Conservation (phyloP, 106 monocot genomes). For the Chionographis japonica region DNA sequence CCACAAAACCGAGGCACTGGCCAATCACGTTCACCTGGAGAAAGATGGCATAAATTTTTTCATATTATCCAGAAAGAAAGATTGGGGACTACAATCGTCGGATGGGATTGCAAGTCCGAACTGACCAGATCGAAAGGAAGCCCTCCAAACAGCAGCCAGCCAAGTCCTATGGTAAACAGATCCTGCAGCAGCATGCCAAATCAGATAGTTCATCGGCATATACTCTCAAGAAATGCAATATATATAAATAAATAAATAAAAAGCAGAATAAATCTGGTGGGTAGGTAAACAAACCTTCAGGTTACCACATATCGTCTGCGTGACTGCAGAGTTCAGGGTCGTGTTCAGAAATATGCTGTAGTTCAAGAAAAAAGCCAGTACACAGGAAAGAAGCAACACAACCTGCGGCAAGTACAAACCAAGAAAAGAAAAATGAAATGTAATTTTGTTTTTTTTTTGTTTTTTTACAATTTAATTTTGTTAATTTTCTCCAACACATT, state of each 20-base stretch:
- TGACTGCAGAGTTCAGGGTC: constrained; percentile 82
- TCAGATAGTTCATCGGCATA: too few relatives aligned
- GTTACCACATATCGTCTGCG: constrained; percentile 95
- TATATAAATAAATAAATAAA: too few relatives aligned
- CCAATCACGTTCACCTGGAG: constrained; percentile 87
- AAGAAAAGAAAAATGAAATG: background rate
- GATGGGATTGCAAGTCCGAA: background rate
- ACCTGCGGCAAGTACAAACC: constrained; percentile 35
- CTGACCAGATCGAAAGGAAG: constrained; percentile 92
- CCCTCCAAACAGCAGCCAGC: constrained; percentile 90
- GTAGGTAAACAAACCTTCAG: constrained; percentile 52
- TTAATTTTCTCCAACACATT: background rate
- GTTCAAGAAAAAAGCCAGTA: constrained; percentile 89
- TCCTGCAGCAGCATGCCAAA: constrained; percentile 35
- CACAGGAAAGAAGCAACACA: constrained; percentile 80
- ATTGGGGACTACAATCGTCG: background rate
- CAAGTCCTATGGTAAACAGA: constrained; percentile 77
- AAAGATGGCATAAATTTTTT: background rate
- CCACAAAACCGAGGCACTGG: constrained; percentile 82
- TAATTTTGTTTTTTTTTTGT: background rate
- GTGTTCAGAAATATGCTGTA: constrained; percentile 92
- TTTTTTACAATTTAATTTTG: background rate
- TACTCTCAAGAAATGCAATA: too few relatives aligned
- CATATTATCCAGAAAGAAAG: background rate
- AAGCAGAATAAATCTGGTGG: too few relatives aligned